Percentiles rank a stretch among this genome's conserved stretches.
These are phyloP conservation scores for Coniosporium tulheliwenetii DNA, from an alignment of 2,329 filamentous ascomycete genomes.

Conservation along the genomic window DNA sequence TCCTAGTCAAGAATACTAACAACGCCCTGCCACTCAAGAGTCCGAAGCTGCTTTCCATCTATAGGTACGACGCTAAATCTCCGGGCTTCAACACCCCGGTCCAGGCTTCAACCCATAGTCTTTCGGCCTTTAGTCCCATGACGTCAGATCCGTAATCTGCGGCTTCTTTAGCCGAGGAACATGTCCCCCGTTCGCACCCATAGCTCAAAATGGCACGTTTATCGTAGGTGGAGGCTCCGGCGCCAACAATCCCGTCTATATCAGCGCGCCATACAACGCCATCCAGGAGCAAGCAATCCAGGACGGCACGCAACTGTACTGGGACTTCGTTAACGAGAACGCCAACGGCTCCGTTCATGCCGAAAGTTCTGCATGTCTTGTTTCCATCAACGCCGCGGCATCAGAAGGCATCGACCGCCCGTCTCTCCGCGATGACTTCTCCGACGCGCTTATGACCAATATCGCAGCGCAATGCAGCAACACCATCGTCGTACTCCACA, in stretches of 20 bases:
- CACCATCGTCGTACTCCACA: conserved; percentile 50
- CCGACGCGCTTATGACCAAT: conserved; percentile 39
- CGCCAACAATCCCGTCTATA: no score
- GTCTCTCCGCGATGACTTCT: conserved; percentile 21
- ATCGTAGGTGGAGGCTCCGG: no score
- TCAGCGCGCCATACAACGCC: no score
- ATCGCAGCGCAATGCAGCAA: conserved; percentile 45
- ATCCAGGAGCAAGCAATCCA: no score
- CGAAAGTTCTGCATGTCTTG: conserved; percentile 26
- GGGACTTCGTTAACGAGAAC: conserved; percentile 36
- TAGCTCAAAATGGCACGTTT: no score
- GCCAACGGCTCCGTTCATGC: conserved; percentile 30
- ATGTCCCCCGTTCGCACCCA: no score
- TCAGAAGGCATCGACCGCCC: conserved; percentile 22
- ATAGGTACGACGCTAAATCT: conserved; percentile 40
- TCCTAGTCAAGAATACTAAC: conserved; percentile 46
- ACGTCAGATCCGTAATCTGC: background rate
- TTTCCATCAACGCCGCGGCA: conserved; percentile 42
- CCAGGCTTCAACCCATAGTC: conserved; percentile 5
- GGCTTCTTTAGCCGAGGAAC: no score
- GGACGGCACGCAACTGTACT: no score
- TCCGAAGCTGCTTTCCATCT: conserved; percentile 39
- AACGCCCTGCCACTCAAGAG: conserved; percentile 36
- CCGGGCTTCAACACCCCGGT: conserved; percentile 10
- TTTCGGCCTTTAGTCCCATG: conserved; percentile 6